Evolutionary conservation across 768 basidiomycete species (phyloP).

Genomic region (Lactarius quietus): DNA sequence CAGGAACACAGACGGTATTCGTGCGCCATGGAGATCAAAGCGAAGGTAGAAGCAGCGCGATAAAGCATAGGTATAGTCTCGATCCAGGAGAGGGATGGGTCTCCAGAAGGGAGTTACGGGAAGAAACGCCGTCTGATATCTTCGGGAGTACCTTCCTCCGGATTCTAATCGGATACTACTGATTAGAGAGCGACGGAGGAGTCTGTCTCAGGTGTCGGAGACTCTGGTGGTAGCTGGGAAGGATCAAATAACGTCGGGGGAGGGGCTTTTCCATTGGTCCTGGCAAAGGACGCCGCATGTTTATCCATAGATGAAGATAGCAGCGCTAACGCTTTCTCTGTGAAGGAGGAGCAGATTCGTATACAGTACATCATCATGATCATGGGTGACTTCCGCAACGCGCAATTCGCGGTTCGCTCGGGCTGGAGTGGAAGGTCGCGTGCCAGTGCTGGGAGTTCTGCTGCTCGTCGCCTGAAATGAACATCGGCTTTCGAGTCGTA

Average conservation of each 20-base stretch:
- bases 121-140: constrained; percentile 83
- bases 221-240: not conserved
- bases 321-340: constrained; percentile 58
- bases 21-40: constrained; percentile 66
- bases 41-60: constrained; percentile 40
- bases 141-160: constrained; percentile 74
- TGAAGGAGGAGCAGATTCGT: constrained; percentile 77
- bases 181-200: not conserved
- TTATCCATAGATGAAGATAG: constrained; percentile 44
- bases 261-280: constrained; percentile 37
- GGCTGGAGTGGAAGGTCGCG: constrained; percentile 57
- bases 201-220: not conserved
- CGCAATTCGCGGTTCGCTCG: constrained; percentile 49
- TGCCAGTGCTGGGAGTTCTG: constrained; percentile 39
- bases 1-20: constrained; percentile 61
- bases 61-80: constrained; percentile 34
- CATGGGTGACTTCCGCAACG: constrained; percentile 69
- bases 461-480: not conserved
- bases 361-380: constrained; percentile 81
- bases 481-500: not conserved
- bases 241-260: not conserved
- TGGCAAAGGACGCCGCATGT: constrained; percentile 36
- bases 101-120: constrained; percentile 59
- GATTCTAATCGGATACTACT: constrained; percentile 29
- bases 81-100: constrained; percentile 84